Conservation (phyloP, 257 asterid genomes). For the Ilex asprella region DNA sequence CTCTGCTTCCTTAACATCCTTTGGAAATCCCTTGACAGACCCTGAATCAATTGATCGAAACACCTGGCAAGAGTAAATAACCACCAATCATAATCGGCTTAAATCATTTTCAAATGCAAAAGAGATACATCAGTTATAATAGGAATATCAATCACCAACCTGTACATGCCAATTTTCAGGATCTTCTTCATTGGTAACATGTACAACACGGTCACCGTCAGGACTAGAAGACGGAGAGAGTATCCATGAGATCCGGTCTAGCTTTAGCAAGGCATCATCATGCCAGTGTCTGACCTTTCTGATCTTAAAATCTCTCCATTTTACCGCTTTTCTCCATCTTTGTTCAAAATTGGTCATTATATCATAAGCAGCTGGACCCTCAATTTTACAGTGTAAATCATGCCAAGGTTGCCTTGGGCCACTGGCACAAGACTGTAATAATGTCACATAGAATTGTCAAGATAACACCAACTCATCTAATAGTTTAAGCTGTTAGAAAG, state of each 20-base stretch:
- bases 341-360: constrained; percentile 55
- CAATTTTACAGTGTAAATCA: constrained; percentile 51
- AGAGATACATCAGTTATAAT: not conserved
- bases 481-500: too few relatives aligned
- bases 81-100: not conserved
- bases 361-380: constrained; percentile 58
- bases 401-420: constrained; percentile 70
- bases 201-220: not conserved
- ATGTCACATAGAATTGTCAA: too few relatives aligned
- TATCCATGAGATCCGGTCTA: constrained; percentile 3
- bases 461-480: too few relatives aligned
- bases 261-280: constrained; percentile 40
- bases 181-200: constrained; percentile 21
- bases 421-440: constrained; percentile 1
- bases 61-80: constrained; percentile 21
- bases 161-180: constrained; percentile 58
- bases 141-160: constrained; percentile 21
- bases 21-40: constrained; percentile 43
- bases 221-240: constrained; percentile 2
- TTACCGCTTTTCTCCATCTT: constrained; percentile 49
- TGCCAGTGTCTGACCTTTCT: constrained; percentile 35
- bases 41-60: constrained; percentile 61
- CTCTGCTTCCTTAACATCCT: constrained; percentile 6
- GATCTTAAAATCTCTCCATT: constrained; percentile 30
- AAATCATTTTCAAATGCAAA: not conserved